phyloP scores from a whole-genome alignment of 306 rosid species.

The Castanospermum australe region DNA sequence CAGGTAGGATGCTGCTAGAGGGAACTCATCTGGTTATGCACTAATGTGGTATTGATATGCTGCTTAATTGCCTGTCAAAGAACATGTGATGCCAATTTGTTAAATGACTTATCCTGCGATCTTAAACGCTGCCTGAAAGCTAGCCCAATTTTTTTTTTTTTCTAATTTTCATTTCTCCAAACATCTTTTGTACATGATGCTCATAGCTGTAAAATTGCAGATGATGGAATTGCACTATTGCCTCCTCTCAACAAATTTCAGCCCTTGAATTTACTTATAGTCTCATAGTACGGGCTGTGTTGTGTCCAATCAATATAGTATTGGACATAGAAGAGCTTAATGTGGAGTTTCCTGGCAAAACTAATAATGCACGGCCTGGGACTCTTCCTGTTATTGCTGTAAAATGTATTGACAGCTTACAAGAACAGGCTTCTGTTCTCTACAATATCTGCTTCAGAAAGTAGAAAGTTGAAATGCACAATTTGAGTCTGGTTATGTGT shows the following conservation, averaged over 20 bases:
- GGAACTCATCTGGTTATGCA: neutral
- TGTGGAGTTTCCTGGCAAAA: neutral
- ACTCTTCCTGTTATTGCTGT: too few relatives aligned
- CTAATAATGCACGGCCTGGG: too few relatives aligned
- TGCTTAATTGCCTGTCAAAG: neutral
- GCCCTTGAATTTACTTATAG: neutral
- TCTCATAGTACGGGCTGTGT: neutral
- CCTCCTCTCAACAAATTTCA: neutral
- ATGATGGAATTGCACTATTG: neutral
- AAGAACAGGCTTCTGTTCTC: neutral
- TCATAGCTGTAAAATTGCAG: neutral
- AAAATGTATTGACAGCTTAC: neutral
- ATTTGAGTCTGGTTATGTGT: neutral
- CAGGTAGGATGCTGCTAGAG: slow-evolving; percentile 51
- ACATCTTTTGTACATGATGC: neutral
- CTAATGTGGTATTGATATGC: neutral
- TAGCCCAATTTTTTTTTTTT: neutral
- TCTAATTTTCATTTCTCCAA: neutral
- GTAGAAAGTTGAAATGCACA: neutral
- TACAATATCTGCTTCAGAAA: neutral
- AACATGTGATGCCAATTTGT: neutral
- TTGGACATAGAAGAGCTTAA: neutral
- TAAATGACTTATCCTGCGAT: neutral
- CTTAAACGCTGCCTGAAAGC: neutral
- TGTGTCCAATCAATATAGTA: neutral